phyloP scores from a whole-genome alignment of 2,329 filamentous ascomycete species.

The Daldinia sp. region DNA sequence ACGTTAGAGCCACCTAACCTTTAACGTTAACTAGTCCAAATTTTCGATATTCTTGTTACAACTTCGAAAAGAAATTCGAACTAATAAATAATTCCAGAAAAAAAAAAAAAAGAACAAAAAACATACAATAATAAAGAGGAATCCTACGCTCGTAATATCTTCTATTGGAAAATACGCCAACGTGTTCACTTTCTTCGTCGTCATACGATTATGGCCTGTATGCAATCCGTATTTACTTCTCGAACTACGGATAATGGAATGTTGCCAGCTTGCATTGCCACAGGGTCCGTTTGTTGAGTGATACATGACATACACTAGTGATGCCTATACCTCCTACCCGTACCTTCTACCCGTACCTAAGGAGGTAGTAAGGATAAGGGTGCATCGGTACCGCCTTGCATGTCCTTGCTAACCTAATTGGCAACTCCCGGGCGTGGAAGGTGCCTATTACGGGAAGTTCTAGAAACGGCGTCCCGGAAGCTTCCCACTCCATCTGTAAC shows the following conservation, averaged over 20 bases:
- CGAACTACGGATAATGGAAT: conserved; percentile 33
- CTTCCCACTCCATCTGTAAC: conserved; percentile 3
- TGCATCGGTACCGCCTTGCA: conserved; percentile 7
- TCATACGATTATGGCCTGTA: conserved; percentile 43
- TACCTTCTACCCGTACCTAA: too few species aligned
- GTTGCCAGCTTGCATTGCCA: conserved; percentile 35
- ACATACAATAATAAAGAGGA: neutral
- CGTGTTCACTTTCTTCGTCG: conserved; percentile 37
- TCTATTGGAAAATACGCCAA: conserved; percentile 11
- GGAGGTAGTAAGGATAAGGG: neutral
- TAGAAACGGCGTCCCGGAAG: conserved; percentile 22
- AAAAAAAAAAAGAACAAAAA: neutral
- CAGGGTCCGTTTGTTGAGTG: conserved; percentile 22
- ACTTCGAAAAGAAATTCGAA: neutral
- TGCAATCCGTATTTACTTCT: neutral
- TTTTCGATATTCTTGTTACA: neutral
- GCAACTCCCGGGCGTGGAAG: conserved; percentile 20
- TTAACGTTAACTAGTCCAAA: neutral
- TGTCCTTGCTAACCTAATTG: conserved; percentile 19
- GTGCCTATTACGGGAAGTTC: conserved; percentile 22
- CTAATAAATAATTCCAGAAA: neutral
- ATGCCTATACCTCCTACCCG: too few species aligned
- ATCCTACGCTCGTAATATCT: neutral
- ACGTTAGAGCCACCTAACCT: neutral
- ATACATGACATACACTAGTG: too few species aligned